A percentile compares a stretch with the other conserved stretches of the same genome.
Conservation (phyloP, 371 early-diverging fungal species). For the Dipsacomyces acuminosporus region DNA sequence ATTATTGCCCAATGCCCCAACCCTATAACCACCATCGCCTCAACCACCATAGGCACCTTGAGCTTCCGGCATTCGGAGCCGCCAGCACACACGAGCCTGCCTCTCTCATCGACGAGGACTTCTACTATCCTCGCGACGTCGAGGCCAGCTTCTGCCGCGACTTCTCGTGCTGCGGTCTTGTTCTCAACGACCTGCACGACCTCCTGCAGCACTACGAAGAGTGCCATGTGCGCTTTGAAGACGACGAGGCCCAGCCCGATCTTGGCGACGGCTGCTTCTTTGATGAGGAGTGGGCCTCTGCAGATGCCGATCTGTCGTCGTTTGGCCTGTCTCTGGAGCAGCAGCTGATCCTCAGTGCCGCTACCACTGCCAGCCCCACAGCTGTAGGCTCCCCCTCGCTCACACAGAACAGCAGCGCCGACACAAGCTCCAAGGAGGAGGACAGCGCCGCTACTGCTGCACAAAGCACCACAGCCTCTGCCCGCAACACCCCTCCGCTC, state of each 20-base stretch:
- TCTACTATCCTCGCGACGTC: constrained; percentile 72
- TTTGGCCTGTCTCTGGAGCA: constrained; percentile 42
- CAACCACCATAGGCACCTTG: constrained; percentile 15
- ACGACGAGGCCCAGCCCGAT: constrained; percentile 55
- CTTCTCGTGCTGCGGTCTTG: constrained; percentile 84
- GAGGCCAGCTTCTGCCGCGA: constrained; percentile 86
- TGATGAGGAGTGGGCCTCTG: constrained; percentile 41
- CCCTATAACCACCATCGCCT: background rate
- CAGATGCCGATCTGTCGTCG: constrained; percentile 28
- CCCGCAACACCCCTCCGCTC: constrained; percentile 36
- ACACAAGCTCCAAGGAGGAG: background rate
- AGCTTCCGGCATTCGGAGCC: constrained; percentile 14
- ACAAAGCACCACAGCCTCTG: background rate
- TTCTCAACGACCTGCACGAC: constrained; percentile 79
- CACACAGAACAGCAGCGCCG: constrained; percentile 5
- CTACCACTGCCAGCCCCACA: constrained; percentile 28
- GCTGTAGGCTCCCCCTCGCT: constrained; percentile 25
- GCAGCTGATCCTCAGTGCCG: constrained; percentile 25
- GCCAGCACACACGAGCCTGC: constrained; percentile 8
- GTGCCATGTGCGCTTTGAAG: constrained; percentile 81
- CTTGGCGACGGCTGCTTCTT: constrained; percentile 41
- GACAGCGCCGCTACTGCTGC: background rate
- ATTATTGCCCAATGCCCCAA: background rate
- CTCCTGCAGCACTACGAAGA: constrained; percentile 91
- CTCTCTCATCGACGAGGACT: constrained; percentile 50